A percentile compares a stretch with the other conserved stretches of the same genome.
Conservation (phyloP, 164 flowering plant species). For the Warburgia ugandensis region DNA sequence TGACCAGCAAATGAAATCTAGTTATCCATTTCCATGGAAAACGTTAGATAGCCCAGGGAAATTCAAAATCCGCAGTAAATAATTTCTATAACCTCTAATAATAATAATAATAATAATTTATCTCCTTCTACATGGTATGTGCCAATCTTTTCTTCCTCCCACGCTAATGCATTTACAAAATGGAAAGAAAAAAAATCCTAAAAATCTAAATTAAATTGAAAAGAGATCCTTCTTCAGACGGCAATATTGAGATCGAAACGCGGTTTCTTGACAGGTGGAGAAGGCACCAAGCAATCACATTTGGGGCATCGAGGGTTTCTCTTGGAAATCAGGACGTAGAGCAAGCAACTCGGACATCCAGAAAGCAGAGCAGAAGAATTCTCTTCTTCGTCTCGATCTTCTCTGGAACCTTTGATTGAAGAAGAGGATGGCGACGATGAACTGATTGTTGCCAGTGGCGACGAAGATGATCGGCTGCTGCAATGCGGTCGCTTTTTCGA, state of each 20-base stretch:
- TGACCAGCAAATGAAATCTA: no score
- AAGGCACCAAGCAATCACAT: constrained; percentile 44
- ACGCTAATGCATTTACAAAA: no score
- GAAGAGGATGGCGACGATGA: no score
- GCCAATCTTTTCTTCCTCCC: no score
- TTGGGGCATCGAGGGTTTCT: constrained; percentile 67
- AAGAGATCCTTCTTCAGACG: background rate
- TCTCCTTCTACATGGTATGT: no score
- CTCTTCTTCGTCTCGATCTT: constrained; percentile 10
- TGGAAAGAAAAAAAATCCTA: background rate
- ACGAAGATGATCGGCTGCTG: constrained; percentile 8
- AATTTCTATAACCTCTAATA: no score
- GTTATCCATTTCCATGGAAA: no score
- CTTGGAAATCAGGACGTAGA: constrained; percentile 58
- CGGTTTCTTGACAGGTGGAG: constrained; percentile 51
- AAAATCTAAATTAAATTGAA: no score
- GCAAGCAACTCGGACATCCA: constrained; percentile 66
- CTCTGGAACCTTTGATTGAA: constrained; percentile 29
- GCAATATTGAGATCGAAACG: constrained; percentile 51
- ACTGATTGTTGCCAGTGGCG: constrained; percentile 19
- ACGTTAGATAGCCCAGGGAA: no score
- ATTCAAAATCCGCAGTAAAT: no score
- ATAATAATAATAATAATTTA: no score
- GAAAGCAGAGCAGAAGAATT: no score
- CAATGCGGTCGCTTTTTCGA: constrained; percentile 27